Conservation (phyloP, 2,329 filamentous ascomycete genomes). For the Penicillium sp. region DNA sequence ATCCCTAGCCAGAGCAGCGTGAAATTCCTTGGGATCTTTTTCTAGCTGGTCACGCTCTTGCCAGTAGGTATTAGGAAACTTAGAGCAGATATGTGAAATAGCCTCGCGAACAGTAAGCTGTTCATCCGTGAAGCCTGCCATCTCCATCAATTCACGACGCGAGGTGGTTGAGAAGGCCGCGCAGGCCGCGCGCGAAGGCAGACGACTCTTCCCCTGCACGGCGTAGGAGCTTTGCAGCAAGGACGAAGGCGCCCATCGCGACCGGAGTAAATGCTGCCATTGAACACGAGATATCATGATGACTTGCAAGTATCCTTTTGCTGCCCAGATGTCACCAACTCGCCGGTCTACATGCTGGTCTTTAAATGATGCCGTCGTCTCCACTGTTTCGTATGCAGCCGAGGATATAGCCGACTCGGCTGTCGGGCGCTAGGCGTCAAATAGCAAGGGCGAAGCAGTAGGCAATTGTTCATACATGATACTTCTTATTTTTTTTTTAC, state of each 20-base stretch:
- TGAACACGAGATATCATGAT: conserved; percentile 25
- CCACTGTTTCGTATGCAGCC: background rate
- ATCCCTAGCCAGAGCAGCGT: conserved; percentile 72
- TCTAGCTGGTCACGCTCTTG: conserved; percentile 71
- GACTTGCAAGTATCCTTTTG: background rate
- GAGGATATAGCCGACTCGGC: conserved; percentile 4
- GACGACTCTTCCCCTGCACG: background rate
- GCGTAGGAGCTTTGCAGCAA: conserved; percentile 1
- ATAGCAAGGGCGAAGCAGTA: background rate
- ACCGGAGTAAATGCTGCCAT: conserved; percentile 13
- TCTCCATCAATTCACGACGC: conserved; percentile 65
- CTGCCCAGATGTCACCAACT: background rate
- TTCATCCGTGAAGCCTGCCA: conserved; percentile 71
- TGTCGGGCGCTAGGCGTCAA: conserved; percentile 1
- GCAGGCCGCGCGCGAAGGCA: conserved; percentile 19
- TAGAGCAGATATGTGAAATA: conserved; percentile 68
- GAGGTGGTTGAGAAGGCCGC: conserved; percentile 39
- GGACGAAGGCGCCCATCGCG: conserved; percentile 1
- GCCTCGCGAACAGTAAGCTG: conserved; percentile 75
- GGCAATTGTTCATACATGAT: background rate
- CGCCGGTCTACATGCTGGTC: background rate
- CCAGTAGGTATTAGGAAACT: conserved; percentile 76
- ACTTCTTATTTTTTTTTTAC: background rate
- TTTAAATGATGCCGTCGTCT: conserved; percentile 1
- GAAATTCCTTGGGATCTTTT: conserved; percentile 74